phyloP scores from a whole-genome alignment of 352 stramenopile species.

The Phytopythium chamaehyphon region DNA sequence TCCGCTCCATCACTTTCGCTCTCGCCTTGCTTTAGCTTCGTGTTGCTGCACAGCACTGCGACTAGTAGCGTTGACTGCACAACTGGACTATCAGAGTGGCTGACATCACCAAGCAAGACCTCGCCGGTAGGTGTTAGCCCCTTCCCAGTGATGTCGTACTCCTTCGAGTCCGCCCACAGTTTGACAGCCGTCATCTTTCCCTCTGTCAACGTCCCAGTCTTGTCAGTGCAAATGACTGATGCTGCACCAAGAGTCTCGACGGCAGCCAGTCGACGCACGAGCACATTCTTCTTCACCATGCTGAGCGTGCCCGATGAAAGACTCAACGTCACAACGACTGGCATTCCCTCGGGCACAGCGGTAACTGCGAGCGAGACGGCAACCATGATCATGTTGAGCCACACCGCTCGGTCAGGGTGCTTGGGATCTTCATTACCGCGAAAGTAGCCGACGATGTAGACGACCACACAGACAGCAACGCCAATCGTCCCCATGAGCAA shows the following conservation, averaged over 20 bases:
- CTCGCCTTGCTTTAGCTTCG: conserved; percentile 23
- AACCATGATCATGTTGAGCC: conserved; percentile 88
- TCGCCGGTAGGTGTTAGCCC: conserved; percentile 27
- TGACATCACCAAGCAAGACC: conserved; percentile 16
- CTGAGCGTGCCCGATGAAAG: conserved; percentile 27
- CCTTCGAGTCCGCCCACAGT: conserved; percentile 30
- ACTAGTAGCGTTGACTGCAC: conserved; percentile 28
- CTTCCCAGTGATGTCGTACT: conserved; percentile 32
- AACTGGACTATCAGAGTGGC: conserved; percentile 26
- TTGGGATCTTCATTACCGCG: conserved; percentile 31
- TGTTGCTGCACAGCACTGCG: conserved; percentile 43
- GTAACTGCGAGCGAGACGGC: conserved; percentile 64
- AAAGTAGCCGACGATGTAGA: conserved; percentile 71
- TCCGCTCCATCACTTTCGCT: conserved; percentile 9
- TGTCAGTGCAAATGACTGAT: conserved; percentile 87
- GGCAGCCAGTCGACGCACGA: conserved; percentile 52
- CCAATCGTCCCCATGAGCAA: conserved; percentile 79
- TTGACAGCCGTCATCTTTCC: conserved; percentile 54
- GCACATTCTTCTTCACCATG: conserved; percentile 44
- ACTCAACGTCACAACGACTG: conserved; percentile 38
- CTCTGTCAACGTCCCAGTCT: conserved; percentile 89
- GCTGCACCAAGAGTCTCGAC: conserved; percentile 67
- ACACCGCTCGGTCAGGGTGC: conserved; percentile 65
- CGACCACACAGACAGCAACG: conserved; percentile 82
- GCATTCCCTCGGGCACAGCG: conserved; percentile 41